Base-by-base conservation (phyloP, 2,329 filamentous ascomycete species). In the Phaeosphaeriaceae sp. region DNA sequence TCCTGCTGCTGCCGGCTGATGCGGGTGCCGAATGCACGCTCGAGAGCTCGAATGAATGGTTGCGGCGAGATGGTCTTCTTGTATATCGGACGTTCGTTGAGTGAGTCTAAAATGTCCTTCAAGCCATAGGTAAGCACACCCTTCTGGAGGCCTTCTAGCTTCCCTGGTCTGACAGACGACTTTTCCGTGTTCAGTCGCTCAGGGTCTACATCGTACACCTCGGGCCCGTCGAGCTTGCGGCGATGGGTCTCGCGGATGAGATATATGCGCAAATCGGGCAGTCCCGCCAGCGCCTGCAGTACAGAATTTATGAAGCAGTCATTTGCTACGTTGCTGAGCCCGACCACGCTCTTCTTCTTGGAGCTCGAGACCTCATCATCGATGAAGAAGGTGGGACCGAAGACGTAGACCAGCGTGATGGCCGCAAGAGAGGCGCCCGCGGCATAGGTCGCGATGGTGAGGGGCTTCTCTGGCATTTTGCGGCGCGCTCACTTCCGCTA, bases 1-100 rank as follows among this genome's bases (percentile, higher is more conserved):
- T 99, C 95, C 78, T 99, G 95, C 78, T 99, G 95, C 73, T 95
- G 92, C 53, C 94, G 86, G 74, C 91, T 97, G 68, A 99, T 96
- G 68, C 91, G 88, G 70, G 96, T 94, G 55, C 88, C 88, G 73
- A 97, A 99, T 0, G 94, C 93, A 27, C 83, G 82, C 80, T 99
- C 95, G 51, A 99, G 82, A 0, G 91, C 89, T 62, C 86, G 83
- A 45, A 99, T 90, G 73, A 99, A 97, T 0, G 85, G 85, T n/a
- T 88, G 86, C 2, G 94, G 93, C 17, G 91, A 93, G 54, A 98
- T 96, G 0, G 92, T 95, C 82, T 98, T 99, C 73, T 89, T 93
- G 77, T 93, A 91, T 67, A 98, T 91, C 1, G 95, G 94, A 52
- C 95, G 85, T 81, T 98, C 94, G 75, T 98, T 98, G 69, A 99